These are phyloP conservation scores for Verticillium nonalfalfae DNA, from an alignment of 2,329 filamentous ascomycete species.

Conservation along the genomic window DNA sequence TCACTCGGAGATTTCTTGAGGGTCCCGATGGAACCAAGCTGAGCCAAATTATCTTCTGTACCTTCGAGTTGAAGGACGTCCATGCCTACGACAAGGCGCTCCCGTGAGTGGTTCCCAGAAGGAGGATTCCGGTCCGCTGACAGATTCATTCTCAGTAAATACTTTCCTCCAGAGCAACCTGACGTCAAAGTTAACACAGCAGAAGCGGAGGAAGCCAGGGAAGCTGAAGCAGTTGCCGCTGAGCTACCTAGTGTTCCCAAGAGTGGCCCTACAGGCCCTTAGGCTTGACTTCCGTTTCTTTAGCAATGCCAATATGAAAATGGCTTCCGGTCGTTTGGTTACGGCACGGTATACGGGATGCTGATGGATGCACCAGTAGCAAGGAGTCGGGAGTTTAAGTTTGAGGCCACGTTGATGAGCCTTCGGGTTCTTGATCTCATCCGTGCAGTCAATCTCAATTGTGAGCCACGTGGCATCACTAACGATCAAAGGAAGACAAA, in stretches of 20 bases:
- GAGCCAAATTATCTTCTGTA: conserved; percentile 76
- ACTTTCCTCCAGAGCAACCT: conserved; percentile 10
- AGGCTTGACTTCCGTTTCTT: background rate
- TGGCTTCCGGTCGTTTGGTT: no score
- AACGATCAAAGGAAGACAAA: no score
- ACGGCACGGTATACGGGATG: background rate
- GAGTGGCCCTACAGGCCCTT: conserved; percentile 17
- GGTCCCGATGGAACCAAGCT: conserved; percentile 42
- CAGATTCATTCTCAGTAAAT: background rate
- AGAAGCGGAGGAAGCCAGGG: conserved; percentile 12
- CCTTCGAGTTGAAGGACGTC: conserved; percentile 73
- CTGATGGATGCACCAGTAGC: no score
- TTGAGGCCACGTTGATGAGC: no score
- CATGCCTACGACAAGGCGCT: conserved; percentile 62
- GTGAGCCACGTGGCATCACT: no score
- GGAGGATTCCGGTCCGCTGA: background rate
- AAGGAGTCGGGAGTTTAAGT: no score
- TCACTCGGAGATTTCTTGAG: conserved; percentile 50
- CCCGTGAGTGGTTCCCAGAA: conserved; percentile 53
- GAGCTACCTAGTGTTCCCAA: conserved; percentile 28
- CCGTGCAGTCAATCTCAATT: no score
- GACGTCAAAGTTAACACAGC: background rate
- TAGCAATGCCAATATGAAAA: no score
- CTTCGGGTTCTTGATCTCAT: no score
- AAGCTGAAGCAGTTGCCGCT: conserved; percentile 17